Conservation (phyloP, 352 stramenopile genomes). For the Globisporangium megalacanthum region DNA sequence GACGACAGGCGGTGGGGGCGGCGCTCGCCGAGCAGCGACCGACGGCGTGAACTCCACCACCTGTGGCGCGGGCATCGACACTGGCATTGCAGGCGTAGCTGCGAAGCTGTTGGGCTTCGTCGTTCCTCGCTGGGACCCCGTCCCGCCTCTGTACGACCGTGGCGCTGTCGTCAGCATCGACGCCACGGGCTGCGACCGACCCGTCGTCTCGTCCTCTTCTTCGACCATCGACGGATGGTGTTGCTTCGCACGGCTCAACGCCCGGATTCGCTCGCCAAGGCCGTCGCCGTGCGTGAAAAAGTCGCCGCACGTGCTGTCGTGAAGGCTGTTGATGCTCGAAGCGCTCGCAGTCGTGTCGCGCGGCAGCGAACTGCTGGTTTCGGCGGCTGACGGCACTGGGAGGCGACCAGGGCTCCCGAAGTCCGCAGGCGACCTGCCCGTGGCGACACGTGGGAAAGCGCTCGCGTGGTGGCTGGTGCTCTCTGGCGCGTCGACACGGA, state of each 20-base stretch:
- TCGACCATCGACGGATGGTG: conserved; percentile 12
- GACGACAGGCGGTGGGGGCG: conserved; percentile 5
- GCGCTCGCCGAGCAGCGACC: background rate
- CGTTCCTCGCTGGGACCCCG: background rate
- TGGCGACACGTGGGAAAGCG: conserved; percentile 3
- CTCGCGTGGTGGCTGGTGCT: conserved; percentile 11
- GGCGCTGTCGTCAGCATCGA: background rate
- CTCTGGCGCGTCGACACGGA: conserved; percentile 8
- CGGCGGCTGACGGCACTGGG: background rate
- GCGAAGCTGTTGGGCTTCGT: conserved; percentile 4
- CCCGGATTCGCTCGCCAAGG: conserved; percentile 9
- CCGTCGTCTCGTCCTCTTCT: conserved; percentile 14
- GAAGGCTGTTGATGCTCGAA: conserved; percentile 15
- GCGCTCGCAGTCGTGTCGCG: conserved; percentile 15
- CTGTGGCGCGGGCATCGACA: conserved; percentile 1
- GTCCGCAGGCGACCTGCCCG: background rate
- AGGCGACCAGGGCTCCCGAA: background rate
- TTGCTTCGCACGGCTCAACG: conserved; percentile 4
- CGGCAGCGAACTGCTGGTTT: conserved; percentile 6
- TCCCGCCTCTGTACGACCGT: background rate
- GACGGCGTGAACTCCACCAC: background rate
- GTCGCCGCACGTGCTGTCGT: conserved; percentile 18
- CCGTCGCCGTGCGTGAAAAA: conserved; percentile 15
- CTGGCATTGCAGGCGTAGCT: conserved; percentile 4
- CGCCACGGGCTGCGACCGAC: background rate